Base-by-base conservation (phyloP, 352 stramenopile species). In the Pythium angustatum region DNA sequence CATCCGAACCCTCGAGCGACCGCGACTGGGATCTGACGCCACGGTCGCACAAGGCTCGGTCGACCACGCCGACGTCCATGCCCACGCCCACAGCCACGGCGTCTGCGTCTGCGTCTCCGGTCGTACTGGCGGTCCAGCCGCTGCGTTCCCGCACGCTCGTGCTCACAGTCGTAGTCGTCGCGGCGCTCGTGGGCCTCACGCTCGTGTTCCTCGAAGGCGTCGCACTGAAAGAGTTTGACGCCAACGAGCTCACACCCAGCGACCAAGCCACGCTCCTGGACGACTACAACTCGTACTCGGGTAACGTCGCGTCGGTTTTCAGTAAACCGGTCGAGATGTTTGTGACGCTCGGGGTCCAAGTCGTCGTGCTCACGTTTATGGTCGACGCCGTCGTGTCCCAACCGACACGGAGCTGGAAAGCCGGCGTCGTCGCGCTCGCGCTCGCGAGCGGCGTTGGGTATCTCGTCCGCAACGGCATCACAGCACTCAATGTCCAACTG, bases 251-350 rank as follows among this genome's bases (percentile, higher is more conserved):
- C 2, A 19, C n/a, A 3, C 5, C 38, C 12, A 19, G 26, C 7
- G 40, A 5, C 17, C 40, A 47, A 21, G 26, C 24, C 19, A 47
- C 50, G 30, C 50, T 73, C 15, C 61, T 73, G 8, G 56, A 58
- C 51, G 34, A 58, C 51, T 58, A 58, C 51, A 58, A 58, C 34
- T 47, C 51, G 51, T 58, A 47, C 51, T 36, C 51, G 33, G 51
- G 51, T 22, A 58, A 48, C 51, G 34, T 47, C n/a, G 51, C 34
- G 34, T 36, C 51, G n/a, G 1, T 24, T n/a, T 48, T 58, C 24
- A 12, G 51, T 22, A 27, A 34, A 22, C 51, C 51, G 21, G 26
- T 58, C 5, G 51, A 58, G 22, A 14, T 24, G 2, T 22, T 61
- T 17, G 53, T 61, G 38, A 22, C 38, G 7, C 21, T 61, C 12